Evolutionary conservation across 129 eudicot species (phyloP), one percentile per base, ranked within the genome.

Genomic region (Tanacetum coccineum): DNA sequence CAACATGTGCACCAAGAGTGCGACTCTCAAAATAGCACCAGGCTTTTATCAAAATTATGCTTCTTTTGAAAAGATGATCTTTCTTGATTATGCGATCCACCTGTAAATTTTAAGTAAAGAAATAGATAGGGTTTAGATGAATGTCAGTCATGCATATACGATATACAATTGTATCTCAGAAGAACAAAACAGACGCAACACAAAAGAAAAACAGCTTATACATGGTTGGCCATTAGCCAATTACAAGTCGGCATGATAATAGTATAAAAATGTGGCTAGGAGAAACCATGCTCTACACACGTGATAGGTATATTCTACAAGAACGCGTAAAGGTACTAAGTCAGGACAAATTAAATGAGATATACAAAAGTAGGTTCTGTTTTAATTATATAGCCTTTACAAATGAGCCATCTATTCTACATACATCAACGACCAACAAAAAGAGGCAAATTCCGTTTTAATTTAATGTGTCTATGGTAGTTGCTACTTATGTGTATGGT

Each of bases 11-110:
- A 68, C 99, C 99, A 30, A 94, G 95, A 63, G 92, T 81, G 4
- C 99, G 97, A 56, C 99, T 94, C 49, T 94, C 97, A 42, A 81
- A 94, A 55, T 82, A 94, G 66, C 99, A 94, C 99, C 99, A 94
- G 0, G 99, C 90, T 74, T 94, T 94, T 28, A 94, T 94, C 68
- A 94, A 75, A 57, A 94, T 81, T 61, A 94, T 87, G 53, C 99
- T 94, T 58, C 90, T 76, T 74, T 94, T 94, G 45, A 89, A 94
- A 13, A 94, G 86, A 79, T 94, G 95, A 44, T 94, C 84, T 82
- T 83, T 84, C 49, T 84, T 93, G 65, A 94, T 94, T 42, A 84
- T 62, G 9, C 82, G 83, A 78, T 94, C 97, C 64, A 85, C 90
- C 98, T 93, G 84, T 30, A 63, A 74, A 67, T 36, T 0, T 36